Percentiles rank a stretch among this genome's conserved stretches.
Evolutionary conservation across 176 grass and related monocot genomes (phyloP).

Genomic region (Phoenix dactylifera): DNA sequence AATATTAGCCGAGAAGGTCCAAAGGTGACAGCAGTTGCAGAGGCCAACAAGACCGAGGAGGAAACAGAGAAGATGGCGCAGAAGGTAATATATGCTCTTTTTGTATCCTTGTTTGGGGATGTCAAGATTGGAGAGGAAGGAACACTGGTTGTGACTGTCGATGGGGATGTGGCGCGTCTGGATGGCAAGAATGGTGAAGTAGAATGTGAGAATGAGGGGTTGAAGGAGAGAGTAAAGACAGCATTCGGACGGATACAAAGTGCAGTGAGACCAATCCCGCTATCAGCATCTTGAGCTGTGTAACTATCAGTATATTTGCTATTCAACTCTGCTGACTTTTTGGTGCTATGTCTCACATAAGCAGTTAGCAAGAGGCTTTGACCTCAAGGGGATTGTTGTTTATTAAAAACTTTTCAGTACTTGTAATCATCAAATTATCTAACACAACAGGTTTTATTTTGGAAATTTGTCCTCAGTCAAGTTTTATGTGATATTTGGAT

Average conservation of each 20-base stretch:
- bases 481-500: too few relatives aligned
- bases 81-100: slow-evolving; percentile 60
- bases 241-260: slow-evolving; percentile 62
- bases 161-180: slow-evolving; percentile 49
- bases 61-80: slow-evolving; percentile 59
- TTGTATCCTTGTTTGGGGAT: slow-evolving; percentile 78
- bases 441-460: too few relatives aligned
- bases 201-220: slow-evolving; percentile 42
- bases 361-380: too few relatives aligned
- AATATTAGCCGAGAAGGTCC: slow-evolving; percentile 74
- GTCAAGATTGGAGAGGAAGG: slow-evolving; percentile 75
- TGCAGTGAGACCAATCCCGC: slow-evolving; percentile 65
- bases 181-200: slow-evolving; percentile 66
- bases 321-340: too few relatives aligned
- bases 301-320: too few relatives aligned
- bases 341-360: too few relatives aligned
- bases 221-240: slow-evolving; percentile 66
- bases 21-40: slow-evolving; percentile 44
- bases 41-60: slow-evolving; percentile 45
- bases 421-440: too few relatives aligned
- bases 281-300: slow-evolving; percentile 33
- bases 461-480: too few relatives aligned
- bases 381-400: too few relatives aligned
- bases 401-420: too few relatives aligned
- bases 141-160: slow-evolving; percentile 53